Conservation (phyloP, 2,329 filamentous ascomycete species). For the Rutstroemia sydowiana region DNA sequence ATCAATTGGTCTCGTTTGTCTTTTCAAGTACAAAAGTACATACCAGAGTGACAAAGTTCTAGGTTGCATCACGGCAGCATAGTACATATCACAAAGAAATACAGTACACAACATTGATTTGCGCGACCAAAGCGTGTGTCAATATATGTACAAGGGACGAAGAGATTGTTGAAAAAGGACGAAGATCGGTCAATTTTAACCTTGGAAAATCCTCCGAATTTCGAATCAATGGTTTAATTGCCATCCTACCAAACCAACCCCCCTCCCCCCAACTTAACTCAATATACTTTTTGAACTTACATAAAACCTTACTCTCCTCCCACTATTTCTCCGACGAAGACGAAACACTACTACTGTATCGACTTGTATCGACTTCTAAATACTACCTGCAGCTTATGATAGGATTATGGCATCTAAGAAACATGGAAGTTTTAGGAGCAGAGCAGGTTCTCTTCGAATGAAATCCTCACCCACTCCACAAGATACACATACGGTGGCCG, state of each 20-base stretch:
- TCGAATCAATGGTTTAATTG: neutral
- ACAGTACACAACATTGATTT: neutral
- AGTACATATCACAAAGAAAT: neutral
- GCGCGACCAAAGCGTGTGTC: neutral
- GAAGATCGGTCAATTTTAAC: neutral
- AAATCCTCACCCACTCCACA: conserved; percentile 4
- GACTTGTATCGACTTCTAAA: neutral
- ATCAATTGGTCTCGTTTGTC: neutral
- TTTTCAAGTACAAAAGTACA: neutral
- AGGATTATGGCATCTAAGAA: conserved; percentile 5
- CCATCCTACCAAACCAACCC: neutral
- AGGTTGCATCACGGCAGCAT: neutral
- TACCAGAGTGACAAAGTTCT: neutral
- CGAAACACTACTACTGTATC: neutral
- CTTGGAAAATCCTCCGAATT: neutral
- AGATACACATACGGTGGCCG: conserved; percentile 10
- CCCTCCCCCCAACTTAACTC: too few relatives aligned
- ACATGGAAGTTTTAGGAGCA: conserved; percentile 8
- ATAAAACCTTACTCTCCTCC: neutral
- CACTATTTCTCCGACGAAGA: neutral
- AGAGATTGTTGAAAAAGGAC: neutral
- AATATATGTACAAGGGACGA: neutral
- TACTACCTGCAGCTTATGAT: too few relatives aligned
- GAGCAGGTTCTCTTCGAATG: neutral
- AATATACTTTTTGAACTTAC: neutral